phyloP scores from a whole-genome alignment of 306 rosid species.

The Inga leiocalycina region DNA sequence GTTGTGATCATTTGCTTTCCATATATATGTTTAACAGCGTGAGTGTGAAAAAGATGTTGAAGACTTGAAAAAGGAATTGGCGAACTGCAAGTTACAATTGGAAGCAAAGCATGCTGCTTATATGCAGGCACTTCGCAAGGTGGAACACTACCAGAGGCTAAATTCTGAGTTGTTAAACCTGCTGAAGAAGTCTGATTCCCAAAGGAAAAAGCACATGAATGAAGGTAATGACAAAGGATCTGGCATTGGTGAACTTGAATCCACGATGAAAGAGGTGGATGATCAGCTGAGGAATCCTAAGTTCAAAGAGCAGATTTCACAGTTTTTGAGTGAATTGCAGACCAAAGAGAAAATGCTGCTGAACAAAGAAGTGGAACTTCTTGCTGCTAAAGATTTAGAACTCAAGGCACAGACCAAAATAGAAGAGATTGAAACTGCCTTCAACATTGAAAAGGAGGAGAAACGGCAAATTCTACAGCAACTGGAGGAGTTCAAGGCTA shows the following conservation, averaged over 20 bases:
- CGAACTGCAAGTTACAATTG: constrained; percentile 52
- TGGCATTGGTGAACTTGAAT: constrained; percentile 38
- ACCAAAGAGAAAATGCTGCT: constrained; percentile 53
- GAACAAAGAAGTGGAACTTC: constrained; percentile 60
- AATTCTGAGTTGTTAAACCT: constrained; percentile 42
- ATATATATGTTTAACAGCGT: not conserved
- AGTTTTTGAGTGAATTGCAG: constrained; percentile 48
- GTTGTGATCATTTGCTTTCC: not conserved
- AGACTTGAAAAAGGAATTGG: constrained; percentile 43
- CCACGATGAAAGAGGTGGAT: constrained; percentile 42
- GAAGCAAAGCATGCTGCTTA: constrained; percentile 61
- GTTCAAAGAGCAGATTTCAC: constrained; percentile 47
- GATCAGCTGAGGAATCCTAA: constrained; percentile 39
- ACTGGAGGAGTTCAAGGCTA: constrained; percentile 53
- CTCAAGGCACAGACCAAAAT: constrained; percentile 38
- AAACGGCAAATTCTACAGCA: constrained; percentile 46
- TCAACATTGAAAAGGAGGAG: constrained; percentile 50
- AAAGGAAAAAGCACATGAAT: constrained; percentile 40
- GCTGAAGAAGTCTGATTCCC: constrained; percentile 43
- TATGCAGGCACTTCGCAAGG: constrained; percentile 53
- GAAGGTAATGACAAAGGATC: constrained; percentile 37
- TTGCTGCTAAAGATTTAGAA: constrained; percentile 53
- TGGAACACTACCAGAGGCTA: constrained; percentile 45
- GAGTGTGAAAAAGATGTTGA: constrained; percentile 51
- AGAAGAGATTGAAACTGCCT: constrained; percentile 42